These are phyloP conservation scores for Ceratobasidium sp. DNA, from an alignment of 1,284 basidiomycete genomes.

Conservation along the genomic window DNA sequence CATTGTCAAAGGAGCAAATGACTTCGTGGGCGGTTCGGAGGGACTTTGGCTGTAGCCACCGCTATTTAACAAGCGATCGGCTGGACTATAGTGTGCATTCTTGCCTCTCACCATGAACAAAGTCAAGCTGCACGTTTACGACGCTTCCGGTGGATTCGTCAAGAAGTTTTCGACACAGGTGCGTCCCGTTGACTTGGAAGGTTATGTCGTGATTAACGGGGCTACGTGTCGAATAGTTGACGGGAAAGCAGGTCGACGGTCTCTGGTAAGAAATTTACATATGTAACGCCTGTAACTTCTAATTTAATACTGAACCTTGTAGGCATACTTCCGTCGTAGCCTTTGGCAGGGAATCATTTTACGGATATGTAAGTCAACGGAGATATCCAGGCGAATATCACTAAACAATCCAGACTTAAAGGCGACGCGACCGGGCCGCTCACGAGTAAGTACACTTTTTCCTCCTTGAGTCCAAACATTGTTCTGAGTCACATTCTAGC, in stretches of 20 bases:
- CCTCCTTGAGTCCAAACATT: constrained; percentile 39
- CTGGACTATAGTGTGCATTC: no score
- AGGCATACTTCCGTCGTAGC: constrained; percentile 93
- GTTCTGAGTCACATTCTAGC: constrained; percentile 60
- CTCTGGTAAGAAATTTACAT: constrained; percentile 75
- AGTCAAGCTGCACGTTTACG: constrained; percentile 89
- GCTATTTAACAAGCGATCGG: no score
- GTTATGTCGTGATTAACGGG: constrained; percentile 76
- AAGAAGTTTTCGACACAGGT: constrained; percentile 79
- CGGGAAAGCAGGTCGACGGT: constrained; percentile 88
- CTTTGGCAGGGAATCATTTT: constrained; percentile 87
- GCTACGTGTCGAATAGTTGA: constrained; percentile 81
- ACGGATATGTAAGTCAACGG: constrained; percentile 68
- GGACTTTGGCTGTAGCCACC: no score
- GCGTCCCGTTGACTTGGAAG: constrained; percentile 72
- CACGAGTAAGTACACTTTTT: constrained; percentile 69
- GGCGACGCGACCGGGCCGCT: constrained; percentile 74
- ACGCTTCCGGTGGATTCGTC: constrained; percentile 88
- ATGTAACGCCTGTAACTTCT: background rate
- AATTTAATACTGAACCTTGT: constrained; percentile 21
- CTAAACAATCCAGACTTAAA: constrained; percentile 69
- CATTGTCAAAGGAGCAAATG: no score
- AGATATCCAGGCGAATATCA: background rate
- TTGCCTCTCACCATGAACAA: constrained; percentile 54
- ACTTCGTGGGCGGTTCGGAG: no score